A percentile compares a stretch with the other conserved stretches of the same genome.
Evolutionary conservation across 106 monocot species (phyloP).

Genomic region (Agapanthus africanus): DNA sequence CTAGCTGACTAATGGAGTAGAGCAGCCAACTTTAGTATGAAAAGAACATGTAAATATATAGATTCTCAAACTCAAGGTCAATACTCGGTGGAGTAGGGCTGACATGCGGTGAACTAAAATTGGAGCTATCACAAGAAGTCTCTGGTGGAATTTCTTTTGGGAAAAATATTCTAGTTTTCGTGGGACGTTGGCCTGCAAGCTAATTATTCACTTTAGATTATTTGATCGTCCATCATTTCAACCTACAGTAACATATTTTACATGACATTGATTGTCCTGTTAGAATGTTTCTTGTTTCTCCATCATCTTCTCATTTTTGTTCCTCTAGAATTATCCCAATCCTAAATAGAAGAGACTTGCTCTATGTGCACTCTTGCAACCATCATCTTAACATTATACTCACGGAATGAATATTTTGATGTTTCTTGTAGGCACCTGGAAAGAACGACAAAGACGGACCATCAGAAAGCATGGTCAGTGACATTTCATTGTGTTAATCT

Average conservation of each 20-base stretch:
- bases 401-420: neutral
- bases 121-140: neutral
- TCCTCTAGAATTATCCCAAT: neutral
- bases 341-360: neutral
- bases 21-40: neutral
- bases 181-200: neutral
- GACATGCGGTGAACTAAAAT: neutral
- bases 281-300: neutral
- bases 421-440: slow-evolving; percentile 63
- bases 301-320: neutral
- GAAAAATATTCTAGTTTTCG: neutral
- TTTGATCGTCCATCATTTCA: neutral
- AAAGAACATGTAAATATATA: neutral
- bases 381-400: neutral
- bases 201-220: neutral
- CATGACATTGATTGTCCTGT: neutral
- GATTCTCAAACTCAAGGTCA: neutral
- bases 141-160: neutral
- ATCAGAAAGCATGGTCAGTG: slow-evolving; percentile 74
- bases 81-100: neutral
- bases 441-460: slow-evolving; percentile 97
- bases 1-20: neutral
- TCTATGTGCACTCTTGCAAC: neutral
- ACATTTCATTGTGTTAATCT: neutral
- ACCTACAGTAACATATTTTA: neutral